Base-by-base conservation (phyloP, 352 stramenopile species). In the Phytophthora colocasiae region DNA sequence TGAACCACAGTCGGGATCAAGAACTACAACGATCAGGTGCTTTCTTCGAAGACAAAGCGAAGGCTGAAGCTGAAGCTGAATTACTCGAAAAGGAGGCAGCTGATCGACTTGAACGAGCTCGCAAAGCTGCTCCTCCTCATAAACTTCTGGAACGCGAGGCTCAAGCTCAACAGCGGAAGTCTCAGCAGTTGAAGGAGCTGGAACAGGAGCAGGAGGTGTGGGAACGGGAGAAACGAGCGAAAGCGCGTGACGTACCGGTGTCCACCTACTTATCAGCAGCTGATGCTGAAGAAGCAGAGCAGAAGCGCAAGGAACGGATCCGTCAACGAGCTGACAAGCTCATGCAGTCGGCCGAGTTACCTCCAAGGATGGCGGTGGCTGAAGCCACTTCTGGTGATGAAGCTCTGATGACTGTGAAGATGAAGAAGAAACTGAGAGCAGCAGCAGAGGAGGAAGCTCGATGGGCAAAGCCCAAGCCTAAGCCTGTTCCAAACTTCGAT, bases 1-100 rank as follows among this genome's bases (percentile, higher is more conserved):
- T 51, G 6, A 64, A 44, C 8, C 60, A 54, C 15, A 61, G 52
- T 4, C 61, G 75, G 22, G 22, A 22, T 22, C 22, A 22, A 14
- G 69, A 74, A 46, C 19, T 80, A 8, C 65, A 69, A 36, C 69
- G 66, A 0, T 86, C 79, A 0, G 71, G 81, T 62, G 51, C 78
- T 1, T 92, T 88, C 57, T 90, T 87, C 52, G 77, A 90, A 56
- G 77, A 82, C 31, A 93, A 93, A 47, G 71, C 77, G 32, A 61
- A 63, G 7, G 70, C 67, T 6, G 53, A 83, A 39, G 66, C 71
- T 27, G 75, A 92, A 43, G 72, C 65, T 59, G 40, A 70, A 17
- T 49, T 72, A 51, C 22, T 62, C 9, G 51, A 48, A 54, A 46
- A 45, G 15, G 51, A 86, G 17, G 69, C 73, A 11, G 50, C 58